Evolutionary conservation across 129 eudicot genomes (phyloP), one percentile per base, ranked within the genome.

Genomic region (Arctium minus): DNA sequence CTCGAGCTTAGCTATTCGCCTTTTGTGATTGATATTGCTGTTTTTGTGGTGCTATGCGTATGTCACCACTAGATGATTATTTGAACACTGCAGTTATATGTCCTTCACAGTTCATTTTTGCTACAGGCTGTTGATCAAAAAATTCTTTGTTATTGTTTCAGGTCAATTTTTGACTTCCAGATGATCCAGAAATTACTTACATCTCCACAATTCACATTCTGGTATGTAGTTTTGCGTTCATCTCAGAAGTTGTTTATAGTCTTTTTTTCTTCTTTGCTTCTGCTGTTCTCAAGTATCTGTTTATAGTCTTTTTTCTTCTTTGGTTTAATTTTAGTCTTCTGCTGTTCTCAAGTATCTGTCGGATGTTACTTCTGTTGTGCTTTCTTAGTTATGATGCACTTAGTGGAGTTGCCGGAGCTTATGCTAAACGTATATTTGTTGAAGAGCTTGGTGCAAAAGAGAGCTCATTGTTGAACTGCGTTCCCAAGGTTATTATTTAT

Each of bases 351-450:
- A 1, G 38, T 22, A 50, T 32, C 13, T 53, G 80, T 32, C 48
- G 80, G 80, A 68, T 67, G 37, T 72, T 64, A 36, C 11, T 17
- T 56, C 6, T 72, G 39, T 30, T 50, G 39, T 44, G 69, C 62
- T 83, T 70, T 72, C 53, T 39, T 76, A 90, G 94, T 80, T 92
- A 86, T 90, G 97, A 92, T 86, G 91, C 92, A 22, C 97, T 89
- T 80, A 90, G 90, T 87, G 97, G 94, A 65, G 97, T 90, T 86
- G 92, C 89, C 72, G 94, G 94, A 73, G 94, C 90, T 86, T 92
- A 90, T 89, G 94, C 94, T 78, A 88, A 88, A 40, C 88, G 91
- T 29, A 92, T 90, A 46, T 92, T 92, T 85, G 94, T 92, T 48
- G 92, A 92, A 80, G 97, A 90, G 84, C 89, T 92, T 42, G 97